phyloP scores from a whole-genome alignment of 768 basidiomycete species.

The Nevesoporus exiguus region DNA sequence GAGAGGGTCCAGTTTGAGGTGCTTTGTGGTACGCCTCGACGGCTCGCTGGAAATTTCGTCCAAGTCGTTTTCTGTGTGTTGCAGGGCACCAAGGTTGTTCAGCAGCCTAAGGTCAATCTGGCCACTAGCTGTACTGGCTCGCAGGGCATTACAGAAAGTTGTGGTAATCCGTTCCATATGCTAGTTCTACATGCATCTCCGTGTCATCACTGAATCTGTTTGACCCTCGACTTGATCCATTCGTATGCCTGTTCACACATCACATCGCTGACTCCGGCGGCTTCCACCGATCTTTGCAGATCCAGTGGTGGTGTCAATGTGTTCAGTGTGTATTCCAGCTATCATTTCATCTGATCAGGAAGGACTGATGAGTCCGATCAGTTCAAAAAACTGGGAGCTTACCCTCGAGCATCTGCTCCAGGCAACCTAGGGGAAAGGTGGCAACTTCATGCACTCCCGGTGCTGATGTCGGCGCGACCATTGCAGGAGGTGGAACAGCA shows the following conservation, averaged over 20 bases:
- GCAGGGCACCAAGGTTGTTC: conserved; percentile 77
- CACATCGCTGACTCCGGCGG: conserved; percentile 65
- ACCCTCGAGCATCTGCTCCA: conserved; percentile 90
- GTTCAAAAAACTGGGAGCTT: conserved; percentile 8
- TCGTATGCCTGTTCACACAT: conserved; percentile 40
- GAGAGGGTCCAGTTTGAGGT: conserved; percentile 70
- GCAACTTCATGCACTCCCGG: conserved; percentile 92
- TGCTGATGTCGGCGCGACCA: conserved; percentile 79
- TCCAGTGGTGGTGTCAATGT: conserved; percentile 66
- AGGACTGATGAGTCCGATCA: background rate
- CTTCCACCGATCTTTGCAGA: conserved; percentile 70
- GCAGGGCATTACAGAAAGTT: conserved; percentile 70
- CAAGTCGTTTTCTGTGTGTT: conserved; percentile 63
- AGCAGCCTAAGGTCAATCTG: conserved; percentile 63
- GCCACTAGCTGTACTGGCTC: conserved; percentile 52
- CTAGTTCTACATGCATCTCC: conserved; percentile 87
- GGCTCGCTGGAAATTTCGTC: conserved; percentile 68
- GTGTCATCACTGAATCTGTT: conserved; percentile 69
- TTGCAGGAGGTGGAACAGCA: conserved; percentile 52
- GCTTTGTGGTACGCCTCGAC: conserved; percentile 95
- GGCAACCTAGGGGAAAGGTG: conserved; percentile 90
- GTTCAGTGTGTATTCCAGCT: conserved; percentile 85
- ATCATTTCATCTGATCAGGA: conserved; percentile 65
- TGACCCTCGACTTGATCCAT: conserved; percentile 35
- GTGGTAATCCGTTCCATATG: conserved; percentile 69